Percentiles rank a stretch among this genome's conserved stretches.
Conservation (phyloP, 768 basidiomycete genomes). For the Boletellus sp. region DNA sequence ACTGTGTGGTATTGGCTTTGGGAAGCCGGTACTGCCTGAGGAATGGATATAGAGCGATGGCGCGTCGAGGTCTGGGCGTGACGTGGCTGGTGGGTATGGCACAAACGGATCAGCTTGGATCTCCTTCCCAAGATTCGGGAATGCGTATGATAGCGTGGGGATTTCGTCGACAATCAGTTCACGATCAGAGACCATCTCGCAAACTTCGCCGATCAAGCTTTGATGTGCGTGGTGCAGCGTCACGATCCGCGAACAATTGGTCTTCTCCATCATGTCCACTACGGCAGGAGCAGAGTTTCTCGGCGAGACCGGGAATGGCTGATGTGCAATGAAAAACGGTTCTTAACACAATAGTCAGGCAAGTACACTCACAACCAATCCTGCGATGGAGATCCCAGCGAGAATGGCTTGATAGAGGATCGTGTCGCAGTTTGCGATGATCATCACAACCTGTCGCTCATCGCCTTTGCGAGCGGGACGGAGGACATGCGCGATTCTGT, state of each 20-base stretch:
- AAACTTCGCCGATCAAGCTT: conserved; percentile 10
- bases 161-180: conserved; percentile 17
- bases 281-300: conserved; percentile 43
- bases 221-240: conserved; percentile 18
- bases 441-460: conserved; percentile 19
- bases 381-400: conserved; percentile 38
- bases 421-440: conserved; percentile 31
- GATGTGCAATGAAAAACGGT: conserved; percentile 18
- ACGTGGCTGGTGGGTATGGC: conserved; percentile 12
- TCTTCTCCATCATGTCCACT: conserved; percentile 21
- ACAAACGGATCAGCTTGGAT: conserved; percentile 12
- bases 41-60: conserved; percentile 47
- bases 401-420: conserved; percentile 33
- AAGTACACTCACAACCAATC: conserved; percentile 31
- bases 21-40: conserved; percentile 49
- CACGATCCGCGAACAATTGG: conserved; percentile 18
- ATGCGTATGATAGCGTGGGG: conserved; percentile 28
- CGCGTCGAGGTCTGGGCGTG: conserved; percentile 27
- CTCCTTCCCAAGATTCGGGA: conserved; percentile 40
- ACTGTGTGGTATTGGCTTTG: conserved; percentile 42
- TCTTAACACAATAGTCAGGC: conserved; percentile 14
- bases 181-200: not conserved
- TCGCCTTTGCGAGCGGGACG: conserved; percentile 30
- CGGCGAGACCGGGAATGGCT: conserved; percentile 38
- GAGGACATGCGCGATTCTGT: conserved; percentile 38